Conservation (phyloP, 306 rosid genomes). For the Glycine tomentella region DNA sequence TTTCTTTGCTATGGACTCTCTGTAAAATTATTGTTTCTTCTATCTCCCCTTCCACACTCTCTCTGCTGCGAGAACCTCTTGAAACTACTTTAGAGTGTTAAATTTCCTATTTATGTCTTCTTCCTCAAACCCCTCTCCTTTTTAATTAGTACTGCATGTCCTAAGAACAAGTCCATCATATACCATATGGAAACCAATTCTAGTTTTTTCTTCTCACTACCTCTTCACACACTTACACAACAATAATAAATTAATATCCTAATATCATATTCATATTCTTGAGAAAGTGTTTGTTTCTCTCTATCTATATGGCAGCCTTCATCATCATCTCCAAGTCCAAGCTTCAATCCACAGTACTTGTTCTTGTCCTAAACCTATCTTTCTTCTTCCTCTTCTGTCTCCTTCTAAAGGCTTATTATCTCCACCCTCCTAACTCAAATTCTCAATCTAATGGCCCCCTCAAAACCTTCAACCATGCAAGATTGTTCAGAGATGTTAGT, state of each 20-base stretch:
- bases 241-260: neutral
- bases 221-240: neutral
- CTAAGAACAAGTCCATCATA: neutral
- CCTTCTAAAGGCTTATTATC: constrained; percentile 38
- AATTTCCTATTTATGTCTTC: constrained; percentile 43
- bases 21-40: neutral
- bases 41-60: too few species aligned
- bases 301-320: constrained; percentile 50
- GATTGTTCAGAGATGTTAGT: constrained; percentile 32
- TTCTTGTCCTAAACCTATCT: constrained; percentile 54
- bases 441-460: neutral
- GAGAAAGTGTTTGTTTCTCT: neutral
- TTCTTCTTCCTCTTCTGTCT: constrained; percentile 53
- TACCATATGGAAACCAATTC: constrained; percentile 21
- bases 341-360: constrained; percentile 44
- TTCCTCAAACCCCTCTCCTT: constrained; percentile 17
- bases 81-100: neutral
- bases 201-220: neutral
- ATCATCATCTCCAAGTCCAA: neutral
- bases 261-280: neutral
- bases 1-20: neutral
- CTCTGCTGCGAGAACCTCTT: neutral
- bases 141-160: neutral
- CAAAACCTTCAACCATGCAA: constrained; percentile 38
- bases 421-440: neutral